Percentiles rank a stretch among this genome's conserved stretches.
These are phyloP conservation scores for Favolaschia claudopus DNA, from an alignment of 768 basidiomycete species.

Conservation along the genomic window DNA sequence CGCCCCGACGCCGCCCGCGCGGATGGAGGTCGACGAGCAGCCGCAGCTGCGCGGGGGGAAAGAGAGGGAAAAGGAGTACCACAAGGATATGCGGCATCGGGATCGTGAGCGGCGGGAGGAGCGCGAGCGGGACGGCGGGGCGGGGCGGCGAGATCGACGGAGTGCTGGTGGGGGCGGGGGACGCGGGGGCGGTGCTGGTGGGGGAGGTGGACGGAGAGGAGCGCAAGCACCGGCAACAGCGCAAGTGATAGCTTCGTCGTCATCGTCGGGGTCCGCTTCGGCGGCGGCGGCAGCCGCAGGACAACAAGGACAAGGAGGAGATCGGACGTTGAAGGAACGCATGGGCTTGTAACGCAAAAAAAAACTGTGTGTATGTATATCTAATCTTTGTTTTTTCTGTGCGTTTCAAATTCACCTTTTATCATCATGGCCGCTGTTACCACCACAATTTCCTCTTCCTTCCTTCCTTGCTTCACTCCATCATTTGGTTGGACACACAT, in stretches of 20 bases:
- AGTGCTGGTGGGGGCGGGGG: constrained; percentile 46
- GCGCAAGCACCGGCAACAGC: too few relatives aligned
- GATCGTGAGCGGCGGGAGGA: constrained; percentile 43
- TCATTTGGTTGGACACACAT: not conserved
- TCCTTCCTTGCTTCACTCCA: too few relatives aligned
- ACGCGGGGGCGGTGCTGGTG: constrained; percentile 42
- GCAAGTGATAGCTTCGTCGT: too few relatives aligned
- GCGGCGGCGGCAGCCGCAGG: constrained; percentile 36
- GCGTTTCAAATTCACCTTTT: not conserved
- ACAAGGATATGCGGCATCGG: constrained; percentile 36
- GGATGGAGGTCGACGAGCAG: constrained; percentile 66
- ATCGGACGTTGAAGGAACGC: constrained; percentile 87
- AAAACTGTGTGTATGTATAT: constrained; percentile 15
- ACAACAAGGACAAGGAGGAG: constrained; percentile 50
- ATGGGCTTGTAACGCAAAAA: constrained; percentile 82
- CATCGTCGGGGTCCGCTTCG: too few relatives aligned
- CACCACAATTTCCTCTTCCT: too few relatives aligned
- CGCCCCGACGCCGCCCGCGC: not conserved
- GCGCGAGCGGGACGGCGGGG: constrained; percentile 37
- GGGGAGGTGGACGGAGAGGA: too few relatives aligned
- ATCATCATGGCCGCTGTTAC: too few relatives aligned
- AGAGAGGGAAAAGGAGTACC: constrained; percentile 49
- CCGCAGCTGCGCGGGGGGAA: constrained; percentile 53
- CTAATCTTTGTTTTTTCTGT: constrained; percentile 15
- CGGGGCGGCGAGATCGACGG: constrained; percentile 41